Conservation (phyloP, 139 green algal species). For the Auxenochlorella protothecoides region DNA sequence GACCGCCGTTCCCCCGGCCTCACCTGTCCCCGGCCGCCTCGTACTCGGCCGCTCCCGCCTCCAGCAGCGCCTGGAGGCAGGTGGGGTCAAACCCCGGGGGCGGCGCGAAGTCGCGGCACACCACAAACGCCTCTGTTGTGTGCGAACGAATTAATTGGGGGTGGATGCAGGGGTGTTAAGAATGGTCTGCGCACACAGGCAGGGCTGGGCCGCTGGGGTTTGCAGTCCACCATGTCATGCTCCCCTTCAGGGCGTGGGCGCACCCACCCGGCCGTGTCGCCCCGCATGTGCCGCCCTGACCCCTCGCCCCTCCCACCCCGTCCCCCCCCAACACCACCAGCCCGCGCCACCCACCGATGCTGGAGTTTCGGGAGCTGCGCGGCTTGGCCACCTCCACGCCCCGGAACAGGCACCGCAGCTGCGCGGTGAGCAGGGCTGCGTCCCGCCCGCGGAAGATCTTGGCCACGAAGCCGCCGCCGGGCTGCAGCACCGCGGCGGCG, state of each 20-base stretch:
- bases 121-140: constrained; percentile 86
- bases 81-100: constrained; percentile 55
- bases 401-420: constrained; percentile 84
- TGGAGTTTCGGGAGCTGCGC: constrained; percentile 82
- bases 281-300: neutral
- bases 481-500: constrained; percentile 66
- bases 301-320: too few species aligned
- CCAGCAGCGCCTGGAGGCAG: constrained; percentile 39
- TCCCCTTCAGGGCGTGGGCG: too few species aligned
- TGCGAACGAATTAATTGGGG: too few species aligned
- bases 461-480: constrained; percentile 85
- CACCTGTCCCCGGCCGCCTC: constrained; percentile 10
- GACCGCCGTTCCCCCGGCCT: neutral
- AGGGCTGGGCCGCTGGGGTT: too few species aligned
- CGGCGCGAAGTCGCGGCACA: constrained; percentile 72
- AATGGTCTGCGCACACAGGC: too few species aligned
- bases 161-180: too few species aligned
- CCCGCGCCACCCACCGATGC: constrained; percentile 40
- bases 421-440: constrained; percentile 79
- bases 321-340: too few species aligned
- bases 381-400: constrained; percentile 89
- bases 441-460: constrained; percentile 91
- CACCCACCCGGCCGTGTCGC: neutral
- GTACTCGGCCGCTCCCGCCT: constrained; percentile 11
- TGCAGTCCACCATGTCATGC: too few species aligned